These are phyloP conservation scores for Basipetospora sp. DNA, from an alignment of 2,329 filamentous ascomycete genomes.

Conservation along the genomic window DNA sequence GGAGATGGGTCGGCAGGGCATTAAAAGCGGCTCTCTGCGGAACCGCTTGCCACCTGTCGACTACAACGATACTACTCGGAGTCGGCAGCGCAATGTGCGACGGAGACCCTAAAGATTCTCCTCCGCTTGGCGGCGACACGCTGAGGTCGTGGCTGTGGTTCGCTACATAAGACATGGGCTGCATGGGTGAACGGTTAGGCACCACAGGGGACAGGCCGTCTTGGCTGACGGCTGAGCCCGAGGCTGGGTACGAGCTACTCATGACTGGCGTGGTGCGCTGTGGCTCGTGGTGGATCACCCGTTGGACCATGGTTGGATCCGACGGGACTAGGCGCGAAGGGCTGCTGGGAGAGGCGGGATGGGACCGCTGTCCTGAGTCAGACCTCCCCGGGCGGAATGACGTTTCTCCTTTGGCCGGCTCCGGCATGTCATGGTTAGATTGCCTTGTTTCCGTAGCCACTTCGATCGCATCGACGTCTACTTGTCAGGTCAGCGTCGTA, in stretches of 20 bases:
- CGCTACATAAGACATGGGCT: no score
- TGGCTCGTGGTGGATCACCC: neutral
- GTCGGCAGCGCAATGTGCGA: neutral
- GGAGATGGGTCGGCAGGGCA: neutral
- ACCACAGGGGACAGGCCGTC: neutral
- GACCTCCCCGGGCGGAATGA: neutral
- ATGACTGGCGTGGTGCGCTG: neutral
- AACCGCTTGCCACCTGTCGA: neutral
- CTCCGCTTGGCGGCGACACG: no score
- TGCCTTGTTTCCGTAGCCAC: neutral
- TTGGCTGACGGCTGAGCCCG: neutral
- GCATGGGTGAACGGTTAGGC: neutral
- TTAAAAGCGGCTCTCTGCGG: no score
- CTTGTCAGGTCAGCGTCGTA: no score
- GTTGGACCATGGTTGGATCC: neutral
- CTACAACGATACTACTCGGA: neutral
- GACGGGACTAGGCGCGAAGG: neutral
- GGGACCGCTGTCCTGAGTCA: neutral
- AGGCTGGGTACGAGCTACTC: neutral
- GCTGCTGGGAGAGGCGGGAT: neutral
- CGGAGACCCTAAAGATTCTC: no score
- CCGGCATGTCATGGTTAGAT: neutral
- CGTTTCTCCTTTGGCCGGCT: neutral
- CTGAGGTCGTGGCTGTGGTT: neutral
- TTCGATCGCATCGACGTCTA: neutral